phyloP scores from a whole-genome alignment of 2,329 filamentous ascomycete species.

The Calonectria leucothoes region DNA sequence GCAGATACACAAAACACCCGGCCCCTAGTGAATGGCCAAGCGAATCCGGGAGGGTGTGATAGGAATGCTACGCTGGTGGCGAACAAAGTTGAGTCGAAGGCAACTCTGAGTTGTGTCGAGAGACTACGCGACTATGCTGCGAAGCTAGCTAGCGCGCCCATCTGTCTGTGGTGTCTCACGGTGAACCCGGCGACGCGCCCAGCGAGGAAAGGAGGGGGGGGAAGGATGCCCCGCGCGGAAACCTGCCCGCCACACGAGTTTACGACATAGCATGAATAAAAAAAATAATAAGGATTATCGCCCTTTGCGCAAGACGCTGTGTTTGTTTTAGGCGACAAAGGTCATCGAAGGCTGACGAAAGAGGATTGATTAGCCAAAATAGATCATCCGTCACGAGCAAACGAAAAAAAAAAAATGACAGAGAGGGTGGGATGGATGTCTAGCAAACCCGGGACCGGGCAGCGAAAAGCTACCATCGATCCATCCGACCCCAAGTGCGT shows the following conservation, averaged over 20 bases:
- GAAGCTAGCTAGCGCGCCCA: constrained; percentile 4
- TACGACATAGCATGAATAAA: background rate
- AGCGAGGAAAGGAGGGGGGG: background rate
- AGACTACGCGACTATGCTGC: constrained; percentile 1
- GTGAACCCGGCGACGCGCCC: background rate
- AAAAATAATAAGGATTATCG: background rate
- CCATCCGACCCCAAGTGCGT: background rate
- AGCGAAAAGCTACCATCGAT: background rate
- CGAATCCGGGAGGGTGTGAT: background rate
- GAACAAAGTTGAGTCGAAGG: constrained; percentile 1
- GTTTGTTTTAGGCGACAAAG: background rate
- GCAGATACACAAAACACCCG: background rate
- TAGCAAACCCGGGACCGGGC: background rate
- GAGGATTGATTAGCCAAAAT: background rate
- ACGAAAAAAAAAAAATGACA: background rate
- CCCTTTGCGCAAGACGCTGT: too few relatives aligned
- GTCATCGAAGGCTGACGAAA: background rate
- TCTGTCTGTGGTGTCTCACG: background rate
- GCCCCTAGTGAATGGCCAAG: background rate
- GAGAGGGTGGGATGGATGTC: background rate
- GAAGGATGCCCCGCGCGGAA: background rate
- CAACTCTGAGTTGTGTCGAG: background rate
- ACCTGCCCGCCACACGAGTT: background rate
- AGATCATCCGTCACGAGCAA: background rate
- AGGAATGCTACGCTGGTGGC: constrained; percentile 8